Evolutionary conservation across 768 basidiomycete genomes (phyloP), one percentile per base, ranked within the genome.

Genomic region (Phylloporus arenicola): DNA sequence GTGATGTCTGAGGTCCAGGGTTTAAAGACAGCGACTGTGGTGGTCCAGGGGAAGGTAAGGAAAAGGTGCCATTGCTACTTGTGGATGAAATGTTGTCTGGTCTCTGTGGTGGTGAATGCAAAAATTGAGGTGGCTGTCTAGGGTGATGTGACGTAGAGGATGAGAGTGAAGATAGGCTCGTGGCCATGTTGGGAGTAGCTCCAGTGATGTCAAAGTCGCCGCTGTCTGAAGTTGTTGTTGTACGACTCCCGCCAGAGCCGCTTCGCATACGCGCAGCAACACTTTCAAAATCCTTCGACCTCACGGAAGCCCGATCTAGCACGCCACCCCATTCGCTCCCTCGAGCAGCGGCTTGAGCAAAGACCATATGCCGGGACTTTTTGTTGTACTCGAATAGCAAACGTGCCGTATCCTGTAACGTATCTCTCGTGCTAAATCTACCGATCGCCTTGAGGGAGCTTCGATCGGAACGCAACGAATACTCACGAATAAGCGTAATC

Each of bases 241-340:
- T 88, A 45, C 84, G 79, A 70, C 86, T 88, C 42, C 84, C 85
- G 6, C 86, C 86, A 41, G 88, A 89, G 25, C 88, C 86, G 64
- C 88, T 89, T 54, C 88, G 80, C 73, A 89, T 75, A 52, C 88
- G 79, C 6, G 77, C 73, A 30, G 65, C 64, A 25, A 68, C 69
- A 48, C 64, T 71, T 50, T 61, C 59, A 47, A 68, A 40, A 50
- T 76, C 72, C 39, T 71, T 72, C 50, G 72, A 65, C 53, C 76
- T 77, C 22, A 76, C 62, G 17, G 77, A 73, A 17, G 76, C 74
- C 44, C 74, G 70, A 43, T 71, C 67, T 24, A 73, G 67, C 25
- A 75, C 66, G 1, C 71, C 69, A 30, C 73, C 76, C 78, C 80
- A 80, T 60, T 88, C 86, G 42, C 70, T 75, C 8, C 81, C 85